Evolutionary conservation across 2,329 filamentous ascomycete genomes (phyloP).

Genomic region (Teratosphaeria nubilosa): DNA sequence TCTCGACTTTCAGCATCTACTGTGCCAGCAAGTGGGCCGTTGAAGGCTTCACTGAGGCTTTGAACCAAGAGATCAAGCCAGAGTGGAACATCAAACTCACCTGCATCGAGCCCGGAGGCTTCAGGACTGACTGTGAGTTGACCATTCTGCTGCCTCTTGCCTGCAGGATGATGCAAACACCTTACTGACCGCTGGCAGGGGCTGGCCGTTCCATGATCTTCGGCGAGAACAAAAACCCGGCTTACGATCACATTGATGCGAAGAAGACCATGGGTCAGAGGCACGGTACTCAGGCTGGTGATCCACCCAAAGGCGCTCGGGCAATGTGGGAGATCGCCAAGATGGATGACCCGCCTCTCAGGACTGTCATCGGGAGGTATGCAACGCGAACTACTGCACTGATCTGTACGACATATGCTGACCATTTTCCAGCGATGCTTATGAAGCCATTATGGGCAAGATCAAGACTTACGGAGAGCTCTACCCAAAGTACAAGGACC

Average conservation of each 20-base stretch:
- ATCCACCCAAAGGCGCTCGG: slow-evolving; percentile 38
- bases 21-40: slow-evolving; percentile 37
- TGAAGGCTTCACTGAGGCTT: slow-evolving; percentile 38
- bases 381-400: background rate
- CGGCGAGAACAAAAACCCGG: slow-evolving; percentile 33
- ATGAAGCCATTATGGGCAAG: slow-evolving; percentile 31
- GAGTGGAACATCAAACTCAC: slow-evolving; percentile 40
- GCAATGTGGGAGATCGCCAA: slow-evolving; percentile 46
- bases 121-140: slow-evolving; percentile 29
- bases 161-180: no score
- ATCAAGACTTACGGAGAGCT: slow-evolving; percentile 24
- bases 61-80: slow-evolving; percentile 33
- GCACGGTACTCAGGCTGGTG: slow-evolving; percentile 39
- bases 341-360: slow-evolving; percentile 42
- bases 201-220: slow-evolving; percentile 38
- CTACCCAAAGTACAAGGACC: slow-evolving; percentile 40
- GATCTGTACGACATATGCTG: slow-evolving; percentile 21
- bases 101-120: slow-evolving; percentile 37
- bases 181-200: no score
- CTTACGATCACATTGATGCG: slow-evolving; percentile 40
- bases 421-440: slow-evolving; percentile 36
- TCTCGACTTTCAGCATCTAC: slow-evolving; percentile 33
- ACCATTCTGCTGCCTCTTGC: no score
- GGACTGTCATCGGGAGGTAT: slow-evolving; percentile 33
- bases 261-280: slow-evolving; percentile 30